A percentile compares a stretch with the other conserved stretches of the same genome.
These are phyloP conservation scores for Dendrobium chrysotoxum DNA, from an alignment of 106 monocot species.

Conservation along the genomic window DNA sequence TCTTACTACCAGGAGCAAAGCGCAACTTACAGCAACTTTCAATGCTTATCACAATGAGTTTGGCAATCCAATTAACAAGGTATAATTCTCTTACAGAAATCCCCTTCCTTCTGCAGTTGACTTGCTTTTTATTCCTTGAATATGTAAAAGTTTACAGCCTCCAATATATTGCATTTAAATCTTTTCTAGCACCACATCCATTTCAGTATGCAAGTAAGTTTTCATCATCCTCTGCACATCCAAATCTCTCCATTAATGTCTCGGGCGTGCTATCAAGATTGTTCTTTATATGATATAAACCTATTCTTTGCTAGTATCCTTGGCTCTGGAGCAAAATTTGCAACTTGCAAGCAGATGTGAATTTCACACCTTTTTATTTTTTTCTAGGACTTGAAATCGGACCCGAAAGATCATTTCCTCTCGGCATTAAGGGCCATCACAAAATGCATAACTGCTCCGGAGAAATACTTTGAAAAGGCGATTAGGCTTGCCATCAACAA, in stretches of 20 bases:
- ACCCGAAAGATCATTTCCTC: constrained; percentile 59
- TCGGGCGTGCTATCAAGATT: no score
- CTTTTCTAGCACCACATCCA: background rate
- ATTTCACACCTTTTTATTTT: background rate
- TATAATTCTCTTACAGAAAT: constrained; percentile 10
- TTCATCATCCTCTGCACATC: no score
- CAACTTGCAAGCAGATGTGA: no score
- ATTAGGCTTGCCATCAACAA: constrained; percentile 45
- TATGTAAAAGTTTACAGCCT: background rate
- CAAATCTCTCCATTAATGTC: no score
- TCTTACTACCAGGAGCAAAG: constrained; percentile 75
- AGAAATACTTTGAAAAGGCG: constrained; percentile 65
- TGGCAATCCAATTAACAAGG: constrained; percentile 67
- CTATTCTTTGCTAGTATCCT: no score
- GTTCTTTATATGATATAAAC: no score
- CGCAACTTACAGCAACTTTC: constrained; percentile 70
- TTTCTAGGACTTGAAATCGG: constrained; percentile 58
- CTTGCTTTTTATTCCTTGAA: background rate
- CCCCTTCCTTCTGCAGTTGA: background rate
- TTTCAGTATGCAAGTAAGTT: no score
- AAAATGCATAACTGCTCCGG: constrained; percentile 47
- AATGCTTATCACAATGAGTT: constrained; percentile 69
- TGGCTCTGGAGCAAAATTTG: no score
- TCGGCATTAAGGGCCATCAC: constrained; percentile 33
- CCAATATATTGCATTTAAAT: background rate